Percentiles rank a stretch among this genome's conserved stretches.
Conservation (phyloP, 2,329 filamentous ascomycete species). For the Grosmannia clavigera region DNA sequence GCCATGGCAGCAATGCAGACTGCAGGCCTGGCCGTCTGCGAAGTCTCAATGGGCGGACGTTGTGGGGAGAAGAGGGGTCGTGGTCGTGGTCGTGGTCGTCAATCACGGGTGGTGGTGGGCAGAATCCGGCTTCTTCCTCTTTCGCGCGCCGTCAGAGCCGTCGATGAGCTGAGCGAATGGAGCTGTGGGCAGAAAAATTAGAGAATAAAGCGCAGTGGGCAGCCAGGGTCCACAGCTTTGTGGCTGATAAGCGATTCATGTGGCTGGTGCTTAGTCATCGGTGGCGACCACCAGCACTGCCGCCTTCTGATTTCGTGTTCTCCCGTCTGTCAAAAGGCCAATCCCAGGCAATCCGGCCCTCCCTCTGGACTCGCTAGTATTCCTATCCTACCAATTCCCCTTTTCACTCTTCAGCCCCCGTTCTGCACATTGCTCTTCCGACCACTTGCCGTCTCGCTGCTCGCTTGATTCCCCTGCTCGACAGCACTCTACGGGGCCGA, state of each 20-base stretch:
- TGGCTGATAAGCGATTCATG: background rate
- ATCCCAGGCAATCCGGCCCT: too few relatives aligned
- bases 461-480: background rate
- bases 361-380: too few relatives aligned
- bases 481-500: background rate
- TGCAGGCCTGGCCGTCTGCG: conserved; percentile 7
- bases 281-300: too few relatives aligned
- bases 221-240: background rate
- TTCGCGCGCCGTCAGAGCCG: background rate
- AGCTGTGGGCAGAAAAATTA: conserved; percentile 1
- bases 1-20: conserved; percentile 9
- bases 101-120: too few relatives aligned
- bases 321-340: too few relatives aligned
- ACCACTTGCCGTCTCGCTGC: background rate
- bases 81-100: background rate
- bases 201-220: background rate
- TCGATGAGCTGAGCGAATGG: background rate
- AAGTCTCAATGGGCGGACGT: conserved; percentile 5
- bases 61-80: background rate
- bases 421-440: background rate
- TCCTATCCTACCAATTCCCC: too few relatives aligned
- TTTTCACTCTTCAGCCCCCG: background rate
- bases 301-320: too few relatives aligned
- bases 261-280: background rate
- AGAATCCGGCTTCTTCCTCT: background rate